Base-by-base conservation (phyloP, 768 basidiomycete species). In the Hydnomerulius pinastri region DNA sequence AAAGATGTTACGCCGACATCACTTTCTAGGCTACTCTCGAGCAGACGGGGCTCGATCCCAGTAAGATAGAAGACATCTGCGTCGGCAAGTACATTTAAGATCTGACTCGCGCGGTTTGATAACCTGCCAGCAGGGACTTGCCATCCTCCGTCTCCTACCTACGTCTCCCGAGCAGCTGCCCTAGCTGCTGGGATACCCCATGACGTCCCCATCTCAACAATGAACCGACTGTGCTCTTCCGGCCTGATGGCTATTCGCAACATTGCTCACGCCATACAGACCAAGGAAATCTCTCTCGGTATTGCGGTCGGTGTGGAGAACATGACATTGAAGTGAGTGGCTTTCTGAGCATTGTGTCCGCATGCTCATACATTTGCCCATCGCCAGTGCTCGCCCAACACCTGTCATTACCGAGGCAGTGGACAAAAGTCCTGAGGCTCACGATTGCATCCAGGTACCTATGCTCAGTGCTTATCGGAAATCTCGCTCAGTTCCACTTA, bases 211-310 rank as follows among this genome's bases (percentile, higher is more conserved):
- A 79, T 98, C 54, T 89, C 89, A 18, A 87, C 90, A 10, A 83
- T 98, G 46, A 99, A 99, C 69, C 78, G 96, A 49, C 80, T 98
- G 43, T 99, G 96, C 70, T 90, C 93, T 2, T 95, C 93, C 0
- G 94, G 95, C 20, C 77, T 98, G 42, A 92, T 95, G 81, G 87
- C 96, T n/a, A 86, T 98, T 54, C 84, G 90, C 51, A 84, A 77
- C 63, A 89, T 98, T 43, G 92, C 94, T 15, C 87, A 96, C 67
- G 80, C 87, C 49, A 94, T 98, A 57, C 79, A 85, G 54, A 70
- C 84, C 6, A 88, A 90, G 20, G 92, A 98, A 62, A 85, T 86
- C 23, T 85, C 89, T 23, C 75, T 98, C 37, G 96, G 96, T 20
- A 73, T 98, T 46, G 96, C 93, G 3, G 77, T 85, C 24, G 90